phyloP scores from a whole-genome alignment of 805 yeast species.

The Zygoascus bituminiphila region DNA sequence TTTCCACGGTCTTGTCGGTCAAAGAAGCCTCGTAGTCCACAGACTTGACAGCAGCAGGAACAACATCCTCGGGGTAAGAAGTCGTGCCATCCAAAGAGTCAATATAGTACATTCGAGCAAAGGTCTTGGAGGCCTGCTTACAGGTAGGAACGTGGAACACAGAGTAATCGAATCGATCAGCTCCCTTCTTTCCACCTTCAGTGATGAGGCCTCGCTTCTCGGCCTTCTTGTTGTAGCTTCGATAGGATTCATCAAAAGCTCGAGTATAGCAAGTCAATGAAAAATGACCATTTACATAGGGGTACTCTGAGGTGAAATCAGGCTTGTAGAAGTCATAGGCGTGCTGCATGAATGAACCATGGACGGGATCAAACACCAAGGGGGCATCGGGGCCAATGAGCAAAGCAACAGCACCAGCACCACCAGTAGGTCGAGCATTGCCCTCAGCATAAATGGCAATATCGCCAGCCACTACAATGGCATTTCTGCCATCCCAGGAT shows the following conservation, averaged over 20 bases:
- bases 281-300: constrained; percentile 95
- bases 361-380: constrained; percentile 76
- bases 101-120: constrained; percentile 83
- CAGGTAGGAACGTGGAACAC: constrained; percentile 98
- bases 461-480: constrained; percentile 94
- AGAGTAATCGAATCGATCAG: constrained; percentile 74
- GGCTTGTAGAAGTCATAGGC: constrained; percentile 99
- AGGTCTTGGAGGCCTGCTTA: constrained; percentile 87
- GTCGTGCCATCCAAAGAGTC: constrained; percentile 72
- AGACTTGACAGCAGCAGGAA: constrained; percentile 47
- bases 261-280: constrained; percentile 89
- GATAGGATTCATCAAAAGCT: constrained; percentile 84
- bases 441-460: constrained; percentile 96
- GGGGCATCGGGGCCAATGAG: constrained; percentile 98
- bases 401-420: constrained; percentile 94
- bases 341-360: constrained; percentile 93
- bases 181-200: constrained; percentile 35
- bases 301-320: constrained; percentile 91
- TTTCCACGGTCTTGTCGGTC: constrained; percentile 73
- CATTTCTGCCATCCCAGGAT: constrained; percentile 97
- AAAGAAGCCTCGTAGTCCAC: constrained; percentile 70
- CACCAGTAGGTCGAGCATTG: constrained; percentile 99
- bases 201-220: constrained; percentile 37
- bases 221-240: constrained; percentile 70
- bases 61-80: constrained; percentile 38